Conservation (phyloP, 1,139 yeast genomes). For the Yarrowia galli region DNA sequence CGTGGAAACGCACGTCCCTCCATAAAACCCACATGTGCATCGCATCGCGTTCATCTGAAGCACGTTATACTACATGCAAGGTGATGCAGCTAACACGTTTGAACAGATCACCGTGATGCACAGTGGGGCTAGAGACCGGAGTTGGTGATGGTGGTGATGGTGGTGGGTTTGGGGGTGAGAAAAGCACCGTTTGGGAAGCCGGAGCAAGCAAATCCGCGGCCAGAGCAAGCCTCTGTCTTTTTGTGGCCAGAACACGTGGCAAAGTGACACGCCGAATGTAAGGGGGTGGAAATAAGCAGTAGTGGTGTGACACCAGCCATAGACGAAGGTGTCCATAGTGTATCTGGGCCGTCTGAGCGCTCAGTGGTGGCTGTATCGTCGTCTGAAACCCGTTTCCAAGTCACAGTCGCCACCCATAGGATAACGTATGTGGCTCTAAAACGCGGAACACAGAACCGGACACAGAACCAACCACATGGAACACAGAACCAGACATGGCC, state of each 20-base stretch:
- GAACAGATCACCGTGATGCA: conserved; percentile 34
- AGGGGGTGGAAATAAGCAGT: background rate
- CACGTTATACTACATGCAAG: conserved; percentile 37
- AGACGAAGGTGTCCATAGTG: background rate
- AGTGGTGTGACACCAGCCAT: background rate
- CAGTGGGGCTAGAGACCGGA: conserved; percentile 23
- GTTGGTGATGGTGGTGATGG: background rate
- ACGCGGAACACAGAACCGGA: background rate
- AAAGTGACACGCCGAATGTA: background rate
- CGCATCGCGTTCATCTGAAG: conserved; percentile 38
- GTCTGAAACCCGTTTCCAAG: too few species aligned
- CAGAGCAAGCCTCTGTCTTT: too few species aligned
- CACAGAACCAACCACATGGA: too few species aligned
- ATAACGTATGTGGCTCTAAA: background rate
- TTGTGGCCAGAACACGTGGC: background rate
- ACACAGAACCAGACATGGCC: too few species aligned
- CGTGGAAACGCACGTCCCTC: conserved; percentile 16
- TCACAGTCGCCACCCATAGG: background rate
- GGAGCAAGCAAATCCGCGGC: too few species aligned
- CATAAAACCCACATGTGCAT: conserved; percentile 30
- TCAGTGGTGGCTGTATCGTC: too few species aligned
- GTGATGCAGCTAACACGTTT: conserved; percentile 38
- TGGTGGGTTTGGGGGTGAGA: background rate
- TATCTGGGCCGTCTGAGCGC: background rate
- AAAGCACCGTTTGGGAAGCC: too few species aligned